These are phyloP conservation scores for Musa acuminata DNA, from an alignment of 176 grass and related monocot genomes.

Conservation along the genomic window DNA sequence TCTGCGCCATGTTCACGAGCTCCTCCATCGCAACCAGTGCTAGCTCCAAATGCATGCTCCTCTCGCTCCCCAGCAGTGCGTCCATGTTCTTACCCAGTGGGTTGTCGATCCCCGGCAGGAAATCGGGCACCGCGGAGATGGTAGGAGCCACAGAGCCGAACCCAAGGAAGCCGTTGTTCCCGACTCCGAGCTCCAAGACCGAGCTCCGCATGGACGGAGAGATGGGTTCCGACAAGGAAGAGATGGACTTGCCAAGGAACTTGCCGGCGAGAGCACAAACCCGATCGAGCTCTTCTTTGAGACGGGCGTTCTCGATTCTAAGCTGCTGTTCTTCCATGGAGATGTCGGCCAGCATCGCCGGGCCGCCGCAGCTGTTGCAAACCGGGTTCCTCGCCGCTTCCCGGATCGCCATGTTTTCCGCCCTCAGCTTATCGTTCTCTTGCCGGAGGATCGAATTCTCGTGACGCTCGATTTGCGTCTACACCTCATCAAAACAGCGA, in stretches of 20 bases:
- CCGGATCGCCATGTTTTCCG: constrained; percentile 82
- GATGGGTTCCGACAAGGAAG: constrained; percentile 28
- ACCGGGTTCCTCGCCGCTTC: constrained; percentile 82
- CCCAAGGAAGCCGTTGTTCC: constrained; percentile 35
- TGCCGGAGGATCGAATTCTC: constrained; percentile 87
- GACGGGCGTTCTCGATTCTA: constrained; percentile 83
- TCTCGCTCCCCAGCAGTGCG: constrained; percentile 29
- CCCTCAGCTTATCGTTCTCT: constrained; percentile 93
- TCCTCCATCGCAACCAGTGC: constrained; percentile 89
- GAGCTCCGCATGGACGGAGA: constrained; percentile 33
- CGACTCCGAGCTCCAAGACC: constrained; percentile 66
- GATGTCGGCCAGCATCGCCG: constrained; percentile 69
- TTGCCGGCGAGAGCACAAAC: constrained; percentile 80
- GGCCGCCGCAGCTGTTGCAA: constrained; percentile 63
- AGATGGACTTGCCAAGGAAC: constrained; percentile 71
- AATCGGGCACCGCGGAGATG: constrained; percentile 40
- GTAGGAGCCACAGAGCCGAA: constrained; percentile 32
- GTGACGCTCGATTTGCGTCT: constrained; percentile 94
- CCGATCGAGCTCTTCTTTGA: constrained; percentile 91
- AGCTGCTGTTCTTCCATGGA: constrained; percentile 90
- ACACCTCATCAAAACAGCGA: background rate
- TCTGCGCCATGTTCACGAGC: constrained; percentile 68
- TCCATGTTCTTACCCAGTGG: constrained; percentile 26
- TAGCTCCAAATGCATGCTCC: constrained; percentile 53
- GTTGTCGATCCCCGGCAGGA: constrained; percentile 18